Percentiles rank a stretch among this genome's conserved stretches.
Evolutionary conservation across 352 stramenopile genomes (phyloP).

Genomic region (Globisporangium solare): DNA sequence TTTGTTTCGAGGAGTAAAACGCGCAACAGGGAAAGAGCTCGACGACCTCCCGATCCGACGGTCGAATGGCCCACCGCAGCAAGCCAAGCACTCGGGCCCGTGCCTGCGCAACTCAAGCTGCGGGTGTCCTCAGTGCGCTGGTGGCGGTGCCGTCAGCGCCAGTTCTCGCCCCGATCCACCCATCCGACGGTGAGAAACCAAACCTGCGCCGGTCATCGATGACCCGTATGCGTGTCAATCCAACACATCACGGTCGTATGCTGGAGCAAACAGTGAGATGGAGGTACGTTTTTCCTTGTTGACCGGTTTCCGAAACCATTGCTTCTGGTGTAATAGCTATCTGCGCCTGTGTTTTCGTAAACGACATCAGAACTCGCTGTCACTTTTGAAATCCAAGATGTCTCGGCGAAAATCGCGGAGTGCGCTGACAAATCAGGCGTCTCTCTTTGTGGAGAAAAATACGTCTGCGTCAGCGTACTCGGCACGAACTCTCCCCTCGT

Average conservation of each 20-base stretch:
- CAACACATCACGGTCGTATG: slow-evolving; percentile 23
- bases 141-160: slow-evolving; percentile 13
- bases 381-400: slow-evolving; percentile 81
- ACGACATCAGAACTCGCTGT: slow-evolving; percentile 49
- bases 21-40: slow-evolving; percentile 58
- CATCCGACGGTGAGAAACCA: slow-evolving; percentile 33
- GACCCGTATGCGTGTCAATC: slow-evolving; percentile 26
- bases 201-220: slow-evolving; percentile 6
- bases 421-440: slow-evolving; percentile 63
- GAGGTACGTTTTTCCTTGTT: slow-evolving; percentile 23
- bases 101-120: slow-evolving; percentile 74
- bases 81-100: slow-evolving; percentile 31
- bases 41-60: slow-evolving; percentile 58
- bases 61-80: slow-evolving; percentile 10
- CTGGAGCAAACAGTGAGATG: slow-evolving; percentile 38
- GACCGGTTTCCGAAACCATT: not conserved
- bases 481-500: slow-evolving; percentile 10
- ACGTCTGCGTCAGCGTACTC: slow-evolving; percentile 18
- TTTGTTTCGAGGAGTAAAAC: slow-evolving; percentile 80
- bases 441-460: slow-evolving; percentile 60
- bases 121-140: slow-evolving; percentile 55
- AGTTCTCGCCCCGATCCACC: slow-evolving; percentile 19
- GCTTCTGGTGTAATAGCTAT: not conserved
- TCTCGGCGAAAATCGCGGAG: slow-evolving; percentile 64
- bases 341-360: not conserved